phyloP scores from a whole-genome alignment of 495 filamentous ascomycete genomes.

The Cercophora samala region DNA sequence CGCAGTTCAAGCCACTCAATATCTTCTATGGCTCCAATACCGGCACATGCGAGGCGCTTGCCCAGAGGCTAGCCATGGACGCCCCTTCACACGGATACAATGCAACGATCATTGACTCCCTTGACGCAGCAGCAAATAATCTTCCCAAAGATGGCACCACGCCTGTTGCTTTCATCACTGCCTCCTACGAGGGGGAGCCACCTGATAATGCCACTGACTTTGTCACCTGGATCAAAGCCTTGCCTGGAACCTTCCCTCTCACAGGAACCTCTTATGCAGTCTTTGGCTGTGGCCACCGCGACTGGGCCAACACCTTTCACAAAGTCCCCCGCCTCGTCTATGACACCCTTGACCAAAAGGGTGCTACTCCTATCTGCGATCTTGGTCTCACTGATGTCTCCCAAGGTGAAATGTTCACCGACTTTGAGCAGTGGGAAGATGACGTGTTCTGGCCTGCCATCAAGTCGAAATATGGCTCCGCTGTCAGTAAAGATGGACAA shows the following conservation, averaged over 20 bases:
- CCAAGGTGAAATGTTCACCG: slow-evolving; percentile 61
- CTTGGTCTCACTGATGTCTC: slow-evolving; percentile 62
- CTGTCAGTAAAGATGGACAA: slow-evolving; percentile 19
- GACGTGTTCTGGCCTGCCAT: slow-evolving; percentile 62
- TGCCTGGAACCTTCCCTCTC: slow-evolving; percentile 47
- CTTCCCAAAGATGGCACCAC: slow-evolving; percentile 52
- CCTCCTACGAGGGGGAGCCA: slow-evolving; percentile 72
- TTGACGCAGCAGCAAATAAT: slow-evolving; percentile 61
- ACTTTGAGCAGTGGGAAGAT: slow-evolving; percentile 72
- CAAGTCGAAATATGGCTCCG: slow-evolving; percentile 44
- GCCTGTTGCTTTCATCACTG: slow-evolving; percentile 64
- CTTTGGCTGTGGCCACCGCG: slow-evolving; percentile 58
- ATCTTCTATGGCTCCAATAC: slow-evolving; percentile 74
- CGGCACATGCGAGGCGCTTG: slow-evolving; percentile 71
- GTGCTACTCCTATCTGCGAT: slow-evolving; percentile 48
- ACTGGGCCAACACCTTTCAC: slow-evolving; percentile 74
- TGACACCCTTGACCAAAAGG: slow-evolving; percentile 46
- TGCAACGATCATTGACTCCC: slow-evolving; percentile 50
- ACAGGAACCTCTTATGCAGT: slow-evolving; percentile 59
- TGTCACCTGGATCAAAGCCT: slow-evolving; percentile 58
- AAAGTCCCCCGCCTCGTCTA: slow-evolving; percentile 64
- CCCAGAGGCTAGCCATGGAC: slow-evolving; percentile 58
- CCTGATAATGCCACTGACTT: slow-evolving; percentile 72
- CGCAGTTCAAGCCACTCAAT: slow-evolving; percentile 43
- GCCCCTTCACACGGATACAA: slow-evolving; percentile 56